A percentile compares a stretch with the other conserved stretches of the same genome.
phyloP scores from a whole-genome alignment of 2,329 filamentous ascomycete species.

The Xylariales sp. region DNA sequence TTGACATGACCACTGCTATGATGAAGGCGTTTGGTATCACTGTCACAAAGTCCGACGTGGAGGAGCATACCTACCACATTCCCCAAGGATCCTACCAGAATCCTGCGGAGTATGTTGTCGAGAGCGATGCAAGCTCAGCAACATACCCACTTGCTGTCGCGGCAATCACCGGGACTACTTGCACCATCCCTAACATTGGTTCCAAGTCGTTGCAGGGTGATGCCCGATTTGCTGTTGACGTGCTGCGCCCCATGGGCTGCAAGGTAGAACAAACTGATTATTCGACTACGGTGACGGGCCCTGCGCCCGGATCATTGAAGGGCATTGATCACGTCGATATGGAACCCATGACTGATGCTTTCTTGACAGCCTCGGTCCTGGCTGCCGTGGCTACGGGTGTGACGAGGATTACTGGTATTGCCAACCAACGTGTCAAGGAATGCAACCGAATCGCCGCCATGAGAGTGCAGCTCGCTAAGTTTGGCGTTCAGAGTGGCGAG shows the following conservation, averaged over 20 bases:
- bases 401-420: slow-evolving; percentile 88
- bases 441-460: slow-evolving; percentile 96
- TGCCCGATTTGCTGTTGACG: slow-evolving; percentile 86
- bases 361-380: slow-evolving; percentile 89
- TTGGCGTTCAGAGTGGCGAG: slow-evolving; percentile 80
- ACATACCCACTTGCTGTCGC: slow-evolving; percentile 94
- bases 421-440: slow-evolving; percentile 96
- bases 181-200: slow-evolving; percentile 94
- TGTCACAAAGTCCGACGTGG: slow-evolving; percentile 70
- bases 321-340: slow-evolving; percentile 85
- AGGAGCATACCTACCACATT: slow-evolving; percentile 90
- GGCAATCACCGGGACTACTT: slow-evolving; percentile 91
- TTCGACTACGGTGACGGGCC: slow-evolving; percentile 91
- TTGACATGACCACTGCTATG: slow-evolving; percentile 98
- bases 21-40: slow-evolving; percentile 88
- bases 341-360: slow-evolving; percentile 99
- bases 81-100: slow-evolving; percentile 80
- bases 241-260: slow-evolving; percentile 91
- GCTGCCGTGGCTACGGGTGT: slow-evolving; percentile 81
- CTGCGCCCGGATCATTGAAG: slow-evolving; percentile 66
- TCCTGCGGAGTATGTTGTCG: slow-evolving; percentile 80
- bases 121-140: slow-evolving; percentile 96
- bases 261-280: slow-evolving; percentile 76
- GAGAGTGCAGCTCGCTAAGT: slow-evolving; percentile 91
- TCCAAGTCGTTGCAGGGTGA: slow-evolving; percentile 90